phyloP scores from a whole-genome alignment of 2,329 filamentous ascomycete species.

The Diplodia seriata region DNA sequence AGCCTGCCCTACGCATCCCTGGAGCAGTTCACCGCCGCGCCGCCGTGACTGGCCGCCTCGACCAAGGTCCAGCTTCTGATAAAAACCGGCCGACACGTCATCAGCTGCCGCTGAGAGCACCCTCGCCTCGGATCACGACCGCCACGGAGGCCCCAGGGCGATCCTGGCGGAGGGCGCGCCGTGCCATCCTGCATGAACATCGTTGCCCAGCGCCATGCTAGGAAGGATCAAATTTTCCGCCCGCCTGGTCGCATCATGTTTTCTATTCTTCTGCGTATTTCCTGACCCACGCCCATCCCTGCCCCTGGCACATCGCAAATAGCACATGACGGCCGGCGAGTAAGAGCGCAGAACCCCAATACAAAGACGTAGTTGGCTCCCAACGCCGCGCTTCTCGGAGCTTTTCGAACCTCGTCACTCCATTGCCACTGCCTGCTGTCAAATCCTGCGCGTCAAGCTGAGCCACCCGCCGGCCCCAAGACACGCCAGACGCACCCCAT shows the following conservation, averaged over 20 bases:
- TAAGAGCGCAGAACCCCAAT: conserved; percentile 42
- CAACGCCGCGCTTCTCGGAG: conserved; percentile 19
- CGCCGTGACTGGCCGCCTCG: conserved; percentile 47
- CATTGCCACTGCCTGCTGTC: conserved; percentile 8
- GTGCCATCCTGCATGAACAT: conserved; percentile 41
- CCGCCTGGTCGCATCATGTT: conserved; percentile 41
- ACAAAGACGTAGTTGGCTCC: conserved; percentile 46
- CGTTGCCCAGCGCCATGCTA: conserved; percentile 38
- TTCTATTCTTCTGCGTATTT: conserved; percentile 11
- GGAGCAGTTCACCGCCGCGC: conserved; percentile 47
- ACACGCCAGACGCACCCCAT: background rate
- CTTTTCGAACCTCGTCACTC: conserved; percentile 30
- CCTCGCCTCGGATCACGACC: conserved; percentile 2
- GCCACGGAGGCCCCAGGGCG: conserved; percentile 10
- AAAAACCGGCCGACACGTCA: conserved; percentile 29
- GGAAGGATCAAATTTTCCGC: conserved; percentile 42
- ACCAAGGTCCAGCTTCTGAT: background rate
- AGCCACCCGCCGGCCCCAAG: background rate
- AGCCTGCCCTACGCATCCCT: conserved; percentile 40
- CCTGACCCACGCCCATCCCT: conserved; percentile 12
- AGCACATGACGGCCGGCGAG: conserved; percentile 48
- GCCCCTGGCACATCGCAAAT: conserved; percentile 40
- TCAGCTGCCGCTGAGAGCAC: conserved; percentile 10
- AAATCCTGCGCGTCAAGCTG: background rate
- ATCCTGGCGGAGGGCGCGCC: conserved; percentile 28